Evolutionary conservation across 2,329 filamentous ascomycete genomes (phyloP).

Genomic region (Fusarium odoratissimum): DNA sequence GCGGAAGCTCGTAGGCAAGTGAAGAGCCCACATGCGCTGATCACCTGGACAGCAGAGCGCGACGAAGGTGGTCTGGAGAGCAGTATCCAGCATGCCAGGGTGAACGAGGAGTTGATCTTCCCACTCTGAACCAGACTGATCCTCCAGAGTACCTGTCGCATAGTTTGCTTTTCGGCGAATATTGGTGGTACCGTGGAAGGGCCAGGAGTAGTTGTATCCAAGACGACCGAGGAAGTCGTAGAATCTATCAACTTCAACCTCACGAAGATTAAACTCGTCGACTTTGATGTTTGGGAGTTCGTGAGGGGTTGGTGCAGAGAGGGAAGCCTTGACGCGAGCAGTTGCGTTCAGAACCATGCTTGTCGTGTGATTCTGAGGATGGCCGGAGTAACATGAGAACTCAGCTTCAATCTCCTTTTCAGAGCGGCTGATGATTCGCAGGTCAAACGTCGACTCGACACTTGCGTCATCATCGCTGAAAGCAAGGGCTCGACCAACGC

Average conservation of each 20-base stretch:
- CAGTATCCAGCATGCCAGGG: slow-evolving; percentile 46
- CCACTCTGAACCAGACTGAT: not conserved
- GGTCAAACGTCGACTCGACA: not conserved
- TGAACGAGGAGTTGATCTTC: not conserved
- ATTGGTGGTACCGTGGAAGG: not conserved
- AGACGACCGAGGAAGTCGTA: not conserved
- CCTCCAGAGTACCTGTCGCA: not conserved
- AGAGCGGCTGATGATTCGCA: not conserved
- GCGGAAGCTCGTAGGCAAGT: slow-evolving; percentile 24
- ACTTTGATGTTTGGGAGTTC: not conserved
- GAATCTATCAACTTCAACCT: not conserved
- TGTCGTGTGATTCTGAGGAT: not conserved
- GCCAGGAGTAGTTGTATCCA: not conserved
- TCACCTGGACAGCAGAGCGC: slow-evolving; percentile 50
- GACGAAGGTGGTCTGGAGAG: slow-evolving; percentile 49
- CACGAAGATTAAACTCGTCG: accelerated
- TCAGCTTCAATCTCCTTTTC: not conserved
- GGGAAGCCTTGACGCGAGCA: accelerated
- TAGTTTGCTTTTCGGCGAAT: not conserved
- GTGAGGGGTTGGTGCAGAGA: accelerated
- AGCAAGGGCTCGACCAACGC: accelerated
- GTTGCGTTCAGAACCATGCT: not conserved
- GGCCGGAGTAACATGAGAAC: not conserved
- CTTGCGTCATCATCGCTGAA: not conserved
- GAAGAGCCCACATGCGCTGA: slow-evolving; percentile 46